Conservation (phyloP, 805 yeast species). For the Saturnispora galanensis region DNA sequence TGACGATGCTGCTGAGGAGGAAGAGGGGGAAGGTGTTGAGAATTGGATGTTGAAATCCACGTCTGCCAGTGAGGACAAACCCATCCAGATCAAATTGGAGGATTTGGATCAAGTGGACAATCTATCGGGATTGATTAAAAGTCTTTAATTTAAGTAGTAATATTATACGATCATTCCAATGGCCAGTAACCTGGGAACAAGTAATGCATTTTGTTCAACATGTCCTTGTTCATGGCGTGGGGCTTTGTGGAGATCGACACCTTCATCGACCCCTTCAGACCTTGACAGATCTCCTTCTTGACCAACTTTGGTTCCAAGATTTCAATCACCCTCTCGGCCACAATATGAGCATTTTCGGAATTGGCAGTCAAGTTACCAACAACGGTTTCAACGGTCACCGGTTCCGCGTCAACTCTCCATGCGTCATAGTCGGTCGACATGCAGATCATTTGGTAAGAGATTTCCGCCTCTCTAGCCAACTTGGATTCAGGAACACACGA, state of each 20-base stretch:
- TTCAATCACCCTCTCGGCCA: slow-evolving; percentile 63
- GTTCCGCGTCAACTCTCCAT: slow-evolving; percentile 92
- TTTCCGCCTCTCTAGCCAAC: slow-evolving; percentile 94
- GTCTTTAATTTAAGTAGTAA: background rate
- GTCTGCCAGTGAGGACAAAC: background rate
- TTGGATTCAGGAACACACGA: slow-evolving; percentile 95
- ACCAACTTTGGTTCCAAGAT: slow-evolving; percentile 53
- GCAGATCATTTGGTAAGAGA: slow-evolving; percentile 94
- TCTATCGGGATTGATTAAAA: too few relatives aligned
- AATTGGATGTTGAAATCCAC: background rate
- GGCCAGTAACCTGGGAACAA: slow-evolving; percentile 92
- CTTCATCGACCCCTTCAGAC: slow-evolving; percentile 68
- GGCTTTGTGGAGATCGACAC: slow-evolving; percentile 71
- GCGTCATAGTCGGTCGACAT: slow-evolving; percentile 99
- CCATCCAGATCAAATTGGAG: slow-evolving; percentile 6
- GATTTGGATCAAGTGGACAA: background rate
- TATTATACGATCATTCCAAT: slow-evolving; percentile 5
- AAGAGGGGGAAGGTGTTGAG: background rate
- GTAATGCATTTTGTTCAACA: slow-evolving; percentile 72
- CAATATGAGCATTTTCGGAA: slow-evolving; percentile 69
- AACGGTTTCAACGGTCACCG: slow-evolving; percentile 97
- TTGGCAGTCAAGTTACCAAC: slow-evolving; percentile 85
- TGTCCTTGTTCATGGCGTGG: slow-evolving; percentile 58
- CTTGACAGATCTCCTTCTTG: slow-evolving; percentile 56
- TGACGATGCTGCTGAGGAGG: slow-evolving; percentile 4